Conservation (phyloP, 169 alveolate genomes). For the Theileria parva region DNA sequence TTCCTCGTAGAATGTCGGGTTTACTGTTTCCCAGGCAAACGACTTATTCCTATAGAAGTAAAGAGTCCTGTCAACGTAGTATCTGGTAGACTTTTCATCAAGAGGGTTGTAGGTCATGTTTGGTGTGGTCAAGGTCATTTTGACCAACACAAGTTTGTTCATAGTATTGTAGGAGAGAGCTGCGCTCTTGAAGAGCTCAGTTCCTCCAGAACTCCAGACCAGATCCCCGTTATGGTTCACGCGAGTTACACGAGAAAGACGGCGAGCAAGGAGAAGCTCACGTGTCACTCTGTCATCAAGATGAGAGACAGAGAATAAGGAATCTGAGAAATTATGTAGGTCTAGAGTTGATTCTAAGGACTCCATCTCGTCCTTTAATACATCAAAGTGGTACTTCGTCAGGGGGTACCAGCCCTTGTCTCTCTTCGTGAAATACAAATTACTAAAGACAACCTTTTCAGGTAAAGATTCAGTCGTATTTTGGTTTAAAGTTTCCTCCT, state of each 20-base stretch:
- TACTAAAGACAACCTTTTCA: background rate
- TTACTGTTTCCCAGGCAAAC: background rate
- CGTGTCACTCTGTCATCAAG: background rate
- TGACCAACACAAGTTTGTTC: slow-evolving; percentile 3
- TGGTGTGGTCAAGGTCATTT: background rate
- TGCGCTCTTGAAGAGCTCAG: slow-evolving; percentile 6
- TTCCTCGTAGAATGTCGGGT: background rate
- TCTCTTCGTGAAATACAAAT: slow-evolving; percentile 1
- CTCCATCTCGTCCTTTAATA: background rate
- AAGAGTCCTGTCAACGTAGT: background rate
- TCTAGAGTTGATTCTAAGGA: background rate
- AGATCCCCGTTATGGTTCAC: background rate
- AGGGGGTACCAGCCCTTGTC: slow-evolving; percentile 9
- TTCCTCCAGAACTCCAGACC: background rate
- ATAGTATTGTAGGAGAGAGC: background rate
- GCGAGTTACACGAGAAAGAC: background rate
- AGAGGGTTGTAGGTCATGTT: slow-evolving; percentile 15
- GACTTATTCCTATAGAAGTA: background rate
- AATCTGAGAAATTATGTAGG: background rate
- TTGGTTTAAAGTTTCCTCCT: background rate
- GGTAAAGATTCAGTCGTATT: background rate
- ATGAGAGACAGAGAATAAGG: background rate
- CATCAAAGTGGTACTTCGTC: slow-evolving; percentile 10
- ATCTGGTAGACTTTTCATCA: background rate
- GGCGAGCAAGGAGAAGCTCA: background rate